Conservation (phyloP, 768 basidiomycete species). For the Hortiboletus campestris region DNA sequence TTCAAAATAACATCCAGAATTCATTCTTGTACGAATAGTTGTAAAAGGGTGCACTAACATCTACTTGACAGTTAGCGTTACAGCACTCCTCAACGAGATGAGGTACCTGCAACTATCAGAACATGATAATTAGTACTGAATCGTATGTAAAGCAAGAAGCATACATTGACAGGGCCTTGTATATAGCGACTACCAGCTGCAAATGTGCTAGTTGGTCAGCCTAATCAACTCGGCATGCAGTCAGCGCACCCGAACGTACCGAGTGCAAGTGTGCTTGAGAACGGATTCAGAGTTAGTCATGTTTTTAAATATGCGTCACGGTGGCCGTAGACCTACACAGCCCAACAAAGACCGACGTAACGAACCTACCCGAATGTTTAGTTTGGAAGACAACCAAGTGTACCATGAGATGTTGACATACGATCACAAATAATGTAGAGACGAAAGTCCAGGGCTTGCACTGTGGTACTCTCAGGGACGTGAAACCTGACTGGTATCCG, state of each 20-base stretch:
- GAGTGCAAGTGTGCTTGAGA: no score
- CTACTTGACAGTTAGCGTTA: no score
- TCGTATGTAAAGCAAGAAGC: neutral
- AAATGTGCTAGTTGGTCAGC: neutral
- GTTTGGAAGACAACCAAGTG: neutral
- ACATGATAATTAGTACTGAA: neutral
- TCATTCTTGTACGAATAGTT: no score
- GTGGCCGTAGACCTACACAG: neutral
- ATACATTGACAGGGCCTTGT: conserved; percentile 3
- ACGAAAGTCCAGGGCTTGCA: conserved; percentile 7
- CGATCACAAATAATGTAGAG: conserved; percentile 6
- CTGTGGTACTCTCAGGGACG: neutral
- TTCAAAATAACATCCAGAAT: neutral
- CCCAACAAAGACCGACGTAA: neutral
- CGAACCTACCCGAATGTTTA: neutral
- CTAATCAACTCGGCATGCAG: neutral
- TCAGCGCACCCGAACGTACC: neutral
- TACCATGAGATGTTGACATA: neutral
- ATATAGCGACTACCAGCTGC: conserved; percentile 5
- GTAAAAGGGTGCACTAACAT: neutral
- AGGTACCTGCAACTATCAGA: conserved; percentile 5
- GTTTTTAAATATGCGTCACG: no score
- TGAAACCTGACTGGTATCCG: no score
- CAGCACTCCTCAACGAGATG: neutral
- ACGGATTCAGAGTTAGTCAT: neutral